Evolutionary conservation across 176 grass and related monocot species (phyloP).

Genomic region (Phoenix roebelenii): DNA sequence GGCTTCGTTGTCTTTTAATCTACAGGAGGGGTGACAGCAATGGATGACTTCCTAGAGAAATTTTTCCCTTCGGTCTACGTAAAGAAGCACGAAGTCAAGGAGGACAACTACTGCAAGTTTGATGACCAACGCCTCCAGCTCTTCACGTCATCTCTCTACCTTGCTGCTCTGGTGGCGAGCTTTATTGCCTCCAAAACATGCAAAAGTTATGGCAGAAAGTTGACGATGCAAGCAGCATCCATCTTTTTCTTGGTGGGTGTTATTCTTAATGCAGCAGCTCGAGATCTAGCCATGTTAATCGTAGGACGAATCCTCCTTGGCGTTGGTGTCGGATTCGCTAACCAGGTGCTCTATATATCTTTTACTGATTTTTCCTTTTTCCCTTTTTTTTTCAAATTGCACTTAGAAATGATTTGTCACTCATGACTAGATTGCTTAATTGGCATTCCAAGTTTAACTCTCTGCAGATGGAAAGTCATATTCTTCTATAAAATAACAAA

Average conservation of each 20-base stretch:
- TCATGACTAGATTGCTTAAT: too few species aligned
- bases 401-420: too few species aligned
- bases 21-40: slow-evolving; percentile 28
- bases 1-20: neutral
- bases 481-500: too few species aligned
- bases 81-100: slow-evolving; percentile 21
- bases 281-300: neutral
- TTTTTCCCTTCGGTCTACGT: slow-evolving; percentile 27
- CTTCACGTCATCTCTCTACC: slow-evolving; percentile 8
- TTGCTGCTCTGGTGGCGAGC: neutral
- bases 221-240: slow-evolving; percentile 12
- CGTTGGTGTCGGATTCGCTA: slow-evolving; percentile 12
- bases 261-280: neutral
- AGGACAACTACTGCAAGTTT: slow-evolving; percentile 40
- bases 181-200: neutral
- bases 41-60: slow-evolving; percentile 35
- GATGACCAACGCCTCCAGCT: slow-evolving; percentile 3
- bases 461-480: too few species aligned
- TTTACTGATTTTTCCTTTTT: too few species aligned
- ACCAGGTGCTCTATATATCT: slow-evolving; percentile 7
- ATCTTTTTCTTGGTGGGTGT: slow-evolving; percentile 14
- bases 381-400: too few species aligned
- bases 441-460: too few species aligned
- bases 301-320: slow-evolving; percentile 11
- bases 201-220: neutral